A percentile compares a stretch with the other conserved stretches of the same genome.
Conservation (phyloP, 73 alveolate species). For the Blepharisma stoltei region DNA sequence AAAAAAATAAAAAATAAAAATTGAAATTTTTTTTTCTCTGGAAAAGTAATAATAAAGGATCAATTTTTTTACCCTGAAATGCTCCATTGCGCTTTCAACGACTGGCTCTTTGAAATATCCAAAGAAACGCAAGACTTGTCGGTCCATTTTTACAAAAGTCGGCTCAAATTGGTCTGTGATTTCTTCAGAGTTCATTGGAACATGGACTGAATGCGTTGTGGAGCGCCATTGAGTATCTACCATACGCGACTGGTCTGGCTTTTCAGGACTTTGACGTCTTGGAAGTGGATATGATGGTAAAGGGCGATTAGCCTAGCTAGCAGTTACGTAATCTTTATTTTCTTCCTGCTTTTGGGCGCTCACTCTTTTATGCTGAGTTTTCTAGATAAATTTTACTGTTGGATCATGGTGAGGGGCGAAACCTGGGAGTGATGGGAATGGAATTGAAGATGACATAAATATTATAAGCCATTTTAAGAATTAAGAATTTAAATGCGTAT, state of each 20-base stretch:
- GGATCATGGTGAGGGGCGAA: conserved; percentile 73
- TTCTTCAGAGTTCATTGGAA: conserved; percentile 50
- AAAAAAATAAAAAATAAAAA: no score
- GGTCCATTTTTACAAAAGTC: conserved; percentile 85
- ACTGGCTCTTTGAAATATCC: conserved; percentile 93
- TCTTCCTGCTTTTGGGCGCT: conserved; percentile 60
- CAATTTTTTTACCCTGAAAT: conserved; percentile 73
- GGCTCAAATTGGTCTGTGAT: conserved; percentile 84
- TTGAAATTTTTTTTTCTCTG: no score
- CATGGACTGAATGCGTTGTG: conserved; percentile 49
- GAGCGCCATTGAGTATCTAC: conserved; percentile 47
- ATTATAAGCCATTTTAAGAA: background rate
- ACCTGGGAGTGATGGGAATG: conserved; percentile 84
- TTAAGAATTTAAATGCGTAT: background rate
- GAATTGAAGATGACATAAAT: conserved; percentile 27
- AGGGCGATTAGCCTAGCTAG: conserved; percentile 45
- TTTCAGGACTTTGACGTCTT: conserved; percentile 35
- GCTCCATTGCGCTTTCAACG: conserved; percentile 88
- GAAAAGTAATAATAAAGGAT: conserved; percentile 75
- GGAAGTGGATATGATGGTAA: conserved; percentile 49
- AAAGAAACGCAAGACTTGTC: conserved; percentile 80
- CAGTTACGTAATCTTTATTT: conserved; percentile 45
- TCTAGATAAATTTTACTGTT: conserved; percentile 43
- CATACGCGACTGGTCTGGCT: conserved; percentile 56
- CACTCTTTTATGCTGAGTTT: conserved; percentile 47